Evolutionary conservation across 192 early-diverging fungal genomes (phyloP), one percentile per base, ranked within the genome.

Genomic region (Coemansia sp.): DNA sequence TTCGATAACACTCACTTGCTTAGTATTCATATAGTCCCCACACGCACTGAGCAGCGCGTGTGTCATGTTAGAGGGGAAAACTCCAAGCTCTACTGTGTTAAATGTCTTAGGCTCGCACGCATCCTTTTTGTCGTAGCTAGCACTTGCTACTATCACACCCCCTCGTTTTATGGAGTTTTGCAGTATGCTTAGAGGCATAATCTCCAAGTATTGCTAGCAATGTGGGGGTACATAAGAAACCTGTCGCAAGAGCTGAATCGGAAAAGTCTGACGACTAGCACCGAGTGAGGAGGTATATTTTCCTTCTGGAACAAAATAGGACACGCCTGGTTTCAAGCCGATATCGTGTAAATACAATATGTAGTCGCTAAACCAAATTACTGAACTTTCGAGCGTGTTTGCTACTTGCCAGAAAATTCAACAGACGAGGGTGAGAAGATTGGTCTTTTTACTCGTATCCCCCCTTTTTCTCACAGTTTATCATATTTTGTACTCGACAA

Each of bases 201-300:
- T 42, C 11, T 42, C 40, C 40, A 14, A 42, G 16, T 21, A 48
- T 21, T 24, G 19, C 46, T 6, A 48, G 46, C 21, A 24, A 19
- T 48, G 46, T 24, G 46, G 46, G 46, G 46, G 46, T 19, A 21
- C 19, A 48, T 8, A n/a, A 48, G 46, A 48, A 48, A 48, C 46
- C n/a, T 48, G 46, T 48, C 46, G 46, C 46, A 48, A 21, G 46
- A 48, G 46, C 46, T 48, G 46, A 48, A n/a, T 48, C 46, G n/a
- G 8, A 48, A 48, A 21, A 19, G 46, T 48, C 46, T 48, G 46
- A 21, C 46, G 46, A 48, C 19, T 21, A 48, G 46, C 19, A 48
- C 46, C n/a, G 19, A 48, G 21, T 19, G 46, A 19, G 46, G 46
- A 6, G 46, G 46, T 10, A 48, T 1, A 48, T 48, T 19, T 9